These are phyloP conservation scores for Trypanosomatidae sp. DNA, from an alignment of 208 protist genomes.

Conservation along the genomic window DNA sequence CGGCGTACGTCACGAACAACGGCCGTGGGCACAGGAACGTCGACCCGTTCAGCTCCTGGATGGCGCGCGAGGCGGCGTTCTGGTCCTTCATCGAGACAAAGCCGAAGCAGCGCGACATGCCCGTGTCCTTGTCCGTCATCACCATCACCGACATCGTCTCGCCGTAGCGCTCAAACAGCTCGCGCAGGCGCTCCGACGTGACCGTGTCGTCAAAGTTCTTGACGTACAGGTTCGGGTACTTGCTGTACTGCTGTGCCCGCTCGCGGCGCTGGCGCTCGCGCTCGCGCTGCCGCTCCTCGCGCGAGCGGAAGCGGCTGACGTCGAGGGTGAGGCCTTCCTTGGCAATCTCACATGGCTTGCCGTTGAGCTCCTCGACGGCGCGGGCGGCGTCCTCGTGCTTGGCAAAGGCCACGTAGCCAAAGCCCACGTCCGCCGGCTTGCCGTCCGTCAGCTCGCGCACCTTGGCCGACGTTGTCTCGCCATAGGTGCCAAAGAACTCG, in stretches of 20 bases:
- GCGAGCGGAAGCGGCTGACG: slow-evolving; percentile 94
- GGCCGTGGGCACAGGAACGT: slow-evolving; percentile 91
- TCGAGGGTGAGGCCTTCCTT: slow-evolving; percentile 87
- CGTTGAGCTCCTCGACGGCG: slow-evolving; percentile 84
- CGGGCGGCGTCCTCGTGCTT: slow-evolving; percentile 85
- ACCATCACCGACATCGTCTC: slow-evolving; percentile 94
- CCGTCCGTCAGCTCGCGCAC: slow-evolving; percentile 88
- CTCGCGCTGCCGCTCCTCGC: slow-evolving; percentile 88
- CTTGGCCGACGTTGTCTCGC: slow-evolving; percentile 94
- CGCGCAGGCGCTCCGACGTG: slow-evolving; percentile 90
- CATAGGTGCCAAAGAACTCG: slow-evolving; percentile 90
- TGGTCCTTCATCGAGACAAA: slow-evolving; percentile 96
- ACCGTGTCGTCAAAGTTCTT: slow-evolving; percentile 98
- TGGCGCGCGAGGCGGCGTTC: slow-evolving; percentile 92
- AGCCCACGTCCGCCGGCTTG: slow-evolving; percentile 74
- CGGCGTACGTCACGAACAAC: slow-evolving; percentile 95
- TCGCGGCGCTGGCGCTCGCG: slow-evolving; percentile 85
- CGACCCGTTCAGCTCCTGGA: slow-evolving; percentile 94
- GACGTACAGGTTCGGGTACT: slow-evolving; percentile 98
- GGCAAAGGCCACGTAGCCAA: slow-evolving; percentile 97
- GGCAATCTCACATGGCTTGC: slow-evolving; percentile 56
- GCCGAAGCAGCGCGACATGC: slow-evolving; percentile 92
- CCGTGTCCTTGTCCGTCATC: slow-evolving; percentile 92
- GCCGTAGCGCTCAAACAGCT: slow-evolving; percentile 93
- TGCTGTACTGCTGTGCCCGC: slow-evolving; percentile 81